Evolutionary conservation across 2,329 filamentous ascomycete genomes (phyloP).

Genomic region (Botrytis pseudocinerea): DNA sequence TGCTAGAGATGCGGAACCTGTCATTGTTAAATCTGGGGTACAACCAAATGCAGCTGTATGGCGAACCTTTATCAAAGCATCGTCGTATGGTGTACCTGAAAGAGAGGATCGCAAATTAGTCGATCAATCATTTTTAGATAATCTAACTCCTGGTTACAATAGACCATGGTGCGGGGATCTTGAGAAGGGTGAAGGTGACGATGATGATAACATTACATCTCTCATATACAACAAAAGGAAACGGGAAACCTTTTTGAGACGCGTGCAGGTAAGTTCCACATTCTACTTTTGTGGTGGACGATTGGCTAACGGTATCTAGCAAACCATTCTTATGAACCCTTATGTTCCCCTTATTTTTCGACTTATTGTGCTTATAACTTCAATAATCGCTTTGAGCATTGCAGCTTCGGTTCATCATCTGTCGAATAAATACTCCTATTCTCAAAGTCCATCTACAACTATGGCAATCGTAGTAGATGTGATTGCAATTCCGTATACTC

Average conservation of each 20-base stretch:
- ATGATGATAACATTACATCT: slow-evolving; percentile 36
- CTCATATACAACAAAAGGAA: slow-evolving; percentile 38
- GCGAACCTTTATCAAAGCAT: slow-evolving; percentile 39
- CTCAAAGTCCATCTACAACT: slow-evolving; percentile 73
- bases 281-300: neutral
- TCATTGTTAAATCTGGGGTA: slow-evolving; percentile 38
- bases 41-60: slow-evolving; percentile 35
- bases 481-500: slow-evolving; percentile 83
- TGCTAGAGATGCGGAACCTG: slow-evolving; percentile 40
- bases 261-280: slow-evolving; percentile 35
- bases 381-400: slow-evolving; percentile 76
- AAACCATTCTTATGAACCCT: slow-evolving; percentile 45
- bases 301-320: slow-evolving; percentile 30
- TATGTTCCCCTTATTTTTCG: slow-evolving; percentile 85
- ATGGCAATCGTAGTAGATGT: slow-evolving; percentile 90
- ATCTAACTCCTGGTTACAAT: slow-evolving; percentile 41
- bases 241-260: slow-evolving; percentile 33
- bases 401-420: slow-evolving; percentile 70
- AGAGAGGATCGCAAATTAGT: slow-evolving; percentile 37
- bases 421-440: slow-evolving; percentile 43
- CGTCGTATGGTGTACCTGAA: slow-evolving; percentile 37
- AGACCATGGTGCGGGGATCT: slow-evolving; percentile 41
- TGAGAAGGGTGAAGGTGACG: slow-evolving; percentile 31
- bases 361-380: slow-evolving; percentile 78
- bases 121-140: slow-evolving; percentile 35